Percentiles rank a stretch among this genome's conserved stretches.
phyloP scores from a whole-genome alignment of 2,329 filamentous ascomycete species.

The Chrysoporthe puriensis region DNA sequence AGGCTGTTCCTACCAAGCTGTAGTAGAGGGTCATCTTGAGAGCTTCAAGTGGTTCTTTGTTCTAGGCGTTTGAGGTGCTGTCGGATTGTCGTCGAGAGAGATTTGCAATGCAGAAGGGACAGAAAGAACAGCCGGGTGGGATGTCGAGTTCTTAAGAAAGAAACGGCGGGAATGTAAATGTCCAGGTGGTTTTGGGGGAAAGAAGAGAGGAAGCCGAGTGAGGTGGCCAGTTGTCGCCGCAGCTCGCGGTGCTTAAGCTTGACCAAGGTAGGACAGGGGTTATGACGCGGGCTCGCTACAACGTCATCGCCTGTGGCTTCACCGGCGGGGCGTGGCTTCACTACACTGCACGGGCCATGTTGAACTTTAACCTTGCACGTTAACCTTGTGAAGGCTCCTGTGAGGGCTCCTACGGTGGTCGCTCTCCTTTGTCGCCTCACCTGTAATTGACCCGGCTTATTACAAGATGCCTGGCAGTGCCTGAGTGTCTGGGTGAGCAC shows the following conservation, averaged over 20 bases:
- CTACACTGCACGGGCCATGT: slow-evolving; percentile 6
- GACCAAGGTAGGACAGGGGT: slow-evolving; percentile 19
- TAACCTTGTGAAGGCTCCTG: neutral
- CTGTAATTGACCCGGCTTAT: neutral
- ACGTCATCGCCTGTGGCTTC: slow-evolving; percentile 27
- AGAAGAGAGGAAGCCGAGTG: neutral
- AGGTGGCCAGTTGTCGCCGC: slow-evolving; percentile 28
- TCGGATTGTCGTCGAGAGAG: neutral
- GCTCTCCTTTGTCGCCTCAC: too few relatives aligned
- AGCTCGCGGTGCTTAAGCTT: slow-evolving; percentile 25
- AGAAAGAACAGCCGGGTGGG: neutral
- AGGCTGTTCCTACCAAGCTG: slow-evolving; percentile 48
- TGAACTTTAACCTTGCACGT: neutral
- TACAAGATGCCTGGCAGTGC: neutral
- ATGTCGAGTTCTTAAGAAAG: slow-evolving; percentile 2
- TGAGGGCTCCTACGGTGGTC: too few relatives aligned
- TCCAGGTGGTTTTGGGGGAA: neutral
- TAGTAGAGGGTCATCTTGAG: slow-evolving; percentile 63
- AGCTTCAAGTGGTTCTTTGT: slow-evolving; percentile 11
- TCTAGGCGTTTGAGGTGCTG: neutral
- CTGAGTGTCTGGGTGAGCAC: neutral
- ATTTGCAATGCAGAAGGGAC: slow-evolving; percentile 7
- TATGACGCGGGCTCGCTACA: slow-evolving; percentile 20
- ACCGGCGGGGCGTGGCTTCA: neutral
- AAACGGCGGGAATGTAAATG: neutral